Conservation (phyloP, 768 basidiomycete genomes). For the Nidularia pulvinata region DNA sequence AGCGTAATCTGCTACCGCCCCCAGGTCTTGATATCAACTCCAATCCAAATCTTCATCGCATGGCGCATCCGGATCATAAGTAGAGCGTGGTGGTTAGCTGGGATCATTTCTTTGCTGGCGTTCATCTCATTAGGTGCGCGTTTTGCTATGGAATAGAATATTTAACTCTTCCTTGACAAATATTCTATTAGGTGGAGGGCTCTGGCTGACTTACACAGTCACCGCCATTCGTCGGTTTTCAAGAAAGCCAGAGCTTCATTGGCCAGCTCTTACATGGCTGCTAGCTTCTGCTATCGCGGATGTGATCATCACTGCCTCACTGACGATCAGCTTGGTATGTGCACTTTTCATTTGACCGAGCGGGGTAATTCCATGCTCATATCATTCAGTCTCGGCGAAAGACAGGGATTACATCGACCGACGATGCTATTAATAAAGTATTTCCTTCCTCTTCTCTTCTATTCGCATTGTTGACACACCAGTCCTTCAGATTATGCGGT, state of each 20-base stretch:
- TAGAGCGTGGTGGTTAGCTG: slow-evolving; percentile 18
- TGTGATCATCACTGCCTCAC: slow-evolving; percentile 39
- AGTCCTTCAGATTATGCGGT: slow-evolving; percentile 3
- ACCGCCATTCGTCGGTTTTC: slow-evolving; percentile 18
- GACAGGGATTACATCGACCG: slow-evolving; percentile 31
- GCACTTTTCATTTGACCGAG: not conserved
- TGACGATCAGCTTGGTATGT: slow-evolving; percentile 42
- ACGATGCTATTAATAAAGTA: slow-evolving; percentile 25
- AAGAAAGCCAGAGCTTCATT: slow-evolving; percentile 24
- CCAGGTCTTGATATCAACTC: slow-evolving; percentile 34
- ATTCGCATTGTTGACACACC: not conserved
- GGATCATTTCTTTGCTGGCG: slow-evolving; percentile 21
- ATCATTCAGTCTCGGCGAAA: slow-evolving; percentile 26
- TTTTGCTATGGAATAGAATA: too few relatives aligned
- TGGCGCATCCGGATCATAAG: slow-evolving; percentile 35
- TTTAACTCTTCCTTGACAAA: too few relatives aligned
- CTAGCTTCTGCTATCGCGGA: slow-evolving; percentile 41
- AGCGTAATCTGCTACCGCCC: not conserved
- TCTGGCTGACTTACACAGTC: slow-evolving; percentile 25
- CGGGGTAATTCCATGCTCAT: not conserved
- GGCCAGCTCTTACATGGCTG: slow-evolving; percentile 40
- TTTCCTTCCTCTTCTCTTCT: not conserved
- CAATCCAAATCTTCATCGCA: slow-evolving; percentile 38
- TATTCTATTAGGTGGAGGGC: slow-evolving; percentile 22
- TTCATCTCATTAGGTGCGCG: slow-evolving; percentile 26